Percentiles rank a stretch among this genome's conserved stretches.
Evolutionary conservation across 495 filamentous ascomycete genomes (phyloP).

Genomic region (Xylaria flabelliformis): DNA sequence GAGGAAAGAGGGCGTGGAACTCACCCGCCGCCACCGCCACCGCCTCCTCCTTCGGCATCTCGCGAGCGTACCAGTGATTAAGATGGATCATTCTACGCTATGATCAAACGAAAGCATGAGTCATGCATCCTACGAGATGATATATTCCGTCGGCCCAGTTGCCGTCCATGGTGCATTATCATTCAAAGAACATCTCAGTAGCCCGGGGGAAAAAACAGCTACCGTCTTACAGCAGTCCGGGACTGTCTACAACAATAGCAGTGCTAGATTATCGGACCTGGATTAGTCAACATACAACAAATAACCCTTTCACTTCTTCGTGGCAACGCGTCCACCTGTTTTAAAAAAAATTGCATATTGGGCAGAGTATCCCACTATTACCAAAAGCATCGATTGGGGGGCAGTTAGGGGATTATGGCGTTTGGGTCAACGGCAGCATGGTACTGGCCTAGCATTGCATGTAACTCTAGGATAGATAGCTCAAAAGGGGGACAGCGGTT

Average conservation of each 20-base stretch:
- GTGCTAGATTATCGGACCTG: conserved; percentile 13
- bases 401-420: conserved; percentile 1
- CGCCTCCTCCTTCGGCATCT: neutral
- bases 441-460: conserved; percentile 25
- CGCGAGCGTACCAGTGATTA: conserved; percentile 15
- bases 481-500: neutral
- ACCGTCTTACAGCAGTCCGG: conserved; percentile 18
- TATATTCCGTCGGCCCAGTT: neutral
- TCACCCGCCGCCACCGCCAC: conserved; percentile 24
- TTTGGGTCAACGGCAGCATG: conserved; percentile 24
- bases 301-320: conserved; percentile 11
- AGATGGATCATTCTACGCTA: neutral
- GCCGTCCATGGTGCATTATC: neutral
- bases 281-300: neutral
- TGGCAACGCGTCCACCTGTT: conserved; percentile 19
- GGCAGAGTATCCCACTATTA: conserved; percentile 7
- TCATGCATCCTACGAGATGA: neutral
- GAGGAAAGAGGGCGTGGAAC: conserved; percentile 41
- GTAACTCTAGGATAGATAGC: conserved; percentile 23
- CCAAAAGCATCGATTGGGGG: conserved; percentile 21
- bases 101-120: conserved; percentile 7
- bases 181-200: neutral
- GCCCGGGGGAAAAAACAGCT: neutral
- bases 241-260: conserved; percentile 12
- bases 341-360: conserved; percentile 15